Percentiles rank a stretch among this genome's conserved stretches.
These are phyloP conservation scores for Fusarium neocosmosporiellum DNA, from an alignment of 2,329 filamentous ascomycete genomes.

Conservation along the genomic window DNA sequence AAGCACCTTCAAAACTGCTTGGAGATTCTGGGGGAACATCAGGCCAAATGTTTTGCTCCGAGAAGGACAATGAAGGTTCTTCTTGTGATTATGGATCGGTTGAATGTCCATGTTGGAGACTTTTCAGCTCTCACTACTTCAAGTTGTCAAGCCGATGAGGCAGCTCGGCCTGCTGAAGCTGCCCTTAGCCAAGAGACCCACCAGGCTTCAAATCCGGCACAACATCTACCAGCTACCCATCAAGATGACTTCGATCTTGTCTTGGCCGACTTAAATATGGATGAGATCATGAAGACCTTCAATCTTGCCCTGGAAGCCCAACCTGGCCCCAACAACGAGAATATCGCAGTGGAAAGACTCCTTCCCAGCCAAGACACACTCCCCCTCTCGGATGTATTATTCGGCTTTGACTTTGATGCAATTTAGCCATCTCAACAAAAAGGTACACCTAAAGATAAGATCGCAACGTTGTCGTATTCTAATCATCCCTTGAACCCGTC, in stretches of 20 bases:
- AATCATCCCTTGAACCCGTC: not conserved
- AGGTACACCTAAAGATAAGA: not conserved
- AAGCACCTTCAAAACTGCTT: conserved; percentile 55
- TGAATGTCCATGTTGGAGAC: conserved; percentile 1
- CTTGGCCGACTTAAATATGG: not conserved
- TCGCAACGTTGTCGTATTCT: not conserved
- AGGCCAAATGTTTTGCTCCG: conserved; percentile 46
- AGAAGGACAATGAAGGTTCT: conserved; percentile 27
- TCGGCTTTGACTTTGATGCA: not conserved
- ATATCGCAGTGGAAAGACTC: not conserved
- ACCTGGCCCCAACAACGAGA: not conserved
- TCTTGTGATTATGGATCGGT: not conserved
- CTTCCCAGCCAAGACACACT: not conserved
- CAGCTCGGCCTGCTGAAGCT: fast-evolving
- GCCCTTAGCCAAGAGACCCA: fast-evolving
- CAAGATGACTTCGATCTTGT: not conserved
- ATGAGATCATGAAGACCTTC: conserved; percentile 19
- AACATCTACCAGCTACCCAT: not conserved
- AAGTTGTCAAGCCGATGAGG: not conserved
- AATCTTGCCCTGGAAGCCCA: not conserved
- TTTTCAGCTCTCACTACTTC: not conserved
- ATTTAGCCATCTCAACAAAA: not conserved
- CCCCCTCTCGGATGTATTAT: not conserved
- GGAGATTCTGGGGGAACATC: conserved; percentile 56
- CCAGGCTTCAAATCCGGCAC: fast-evolving